phyloP scores from a whole-genome alignment of 495 filamentous ascomycete species.

The Parachaetomium inaequale region DNA sequence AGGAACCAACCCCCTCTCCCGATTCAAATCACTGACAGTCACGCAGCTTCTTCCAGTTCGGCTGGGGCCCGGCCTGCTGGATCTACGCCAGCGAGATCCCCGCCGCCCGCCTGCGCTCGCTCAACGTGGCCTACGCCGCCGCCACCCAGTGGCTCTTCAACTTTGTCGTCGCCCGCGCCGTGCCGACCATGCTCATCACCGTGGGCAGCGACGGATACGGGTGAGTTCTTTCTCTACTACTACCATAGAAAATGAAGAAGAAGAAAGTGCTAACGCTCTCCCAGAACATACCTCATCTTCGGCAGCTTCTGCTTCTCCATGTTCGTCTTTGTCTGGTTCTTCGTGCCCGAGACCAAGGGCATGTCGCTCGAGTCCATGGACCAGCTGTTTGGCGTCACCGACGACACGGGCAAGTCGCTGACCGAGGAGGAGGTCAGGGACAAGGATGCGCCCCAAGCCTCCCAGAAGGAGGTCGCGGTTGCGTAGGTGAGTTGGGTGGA shows the following conservation, averaged over 20 bases:
- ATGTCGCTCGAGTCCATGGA: conserved; percentile 42
- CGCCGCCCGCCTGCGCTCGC: conserved; percentile 63
- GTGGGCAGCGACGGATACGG: conserved; percentile 61
- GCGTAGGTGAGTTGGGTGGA: not conserved
- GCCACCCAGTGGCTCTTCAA: conserved; percentile 71
- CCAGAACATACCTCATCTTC: conserved; percentile 51
- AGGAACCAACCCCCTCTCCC: not conserved
- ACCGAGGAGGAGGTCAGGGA: conserved; percentile 9
- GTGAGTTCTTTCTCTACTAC: conserved; percentile 15
- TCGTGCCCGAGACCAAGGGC: conserved; percentile 69
- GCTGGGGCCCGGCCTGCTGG: conserved; percentile 78
- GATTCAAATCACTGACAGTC: not conserved
- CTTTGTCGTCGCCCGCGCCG: conserved; percentile 62
- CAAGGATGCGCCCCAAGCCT: conserved; percentile 6
- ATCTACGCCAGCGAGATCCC: conserved; percentile 75
- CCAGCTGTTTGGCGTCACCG: conserved; percentile 35
- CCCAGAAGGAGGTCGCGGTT: conserved; percentile 9
- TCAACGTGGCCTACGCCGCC: conserved; percentile 66
- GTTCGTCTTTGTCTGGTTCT: conserved; percentile 67
- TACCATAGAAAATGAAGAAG: not conserved
- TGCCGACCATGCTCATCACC: conserved; percentile 62
- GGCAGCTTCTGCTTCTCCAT: conserved; percentile 64
- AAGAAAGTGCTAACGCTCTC: conserved; percentile 6
- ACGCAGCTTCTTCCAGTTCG: conserved; percentile 64
- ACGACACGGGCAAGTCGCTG: conserved; percentile 21